phyloP scores from a whole-genome alignment of 2,329 filamentous ascomycete species.

The Diplodia seriata region DNA sequence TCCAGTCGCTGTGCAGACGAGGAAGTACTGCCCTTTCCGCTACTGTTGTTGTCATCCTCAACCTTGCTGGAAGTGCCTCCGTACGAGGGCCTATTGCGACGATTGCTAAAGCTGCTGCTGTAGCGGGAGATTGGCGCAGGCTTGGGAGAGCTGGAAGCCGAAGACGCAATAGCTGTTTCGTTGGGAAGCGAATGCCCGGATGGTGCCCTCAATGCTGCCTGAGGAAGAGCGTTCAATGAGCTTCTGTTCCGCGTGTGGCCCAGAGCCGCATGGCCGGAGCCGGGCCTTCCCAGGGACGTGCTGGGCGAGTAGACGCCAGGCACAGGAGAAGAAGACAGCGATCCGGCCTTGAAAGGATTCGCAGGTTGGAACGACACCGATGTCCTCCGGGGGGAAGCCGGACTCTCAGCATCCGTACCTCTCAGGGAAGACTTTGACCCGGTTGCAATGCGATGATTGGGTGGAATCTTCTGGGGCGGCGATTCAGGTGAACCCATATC shows the following conservation, averaged over 20 bases:
- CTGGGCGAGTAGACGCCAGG: slow-evolving; percentile 60
- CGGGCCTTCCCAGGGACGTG: slow-evolving; percentile 52
- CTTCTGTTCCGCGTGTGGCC: slow-evolving; percentile 71
- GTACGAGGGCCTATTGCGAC: slow-evolving; percentile 78
- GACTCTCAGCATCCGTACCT: slow-evolving; percentile 56
- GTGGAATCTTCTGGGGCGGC: slow-evolving; percentile 58
- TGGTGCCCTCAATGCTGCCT: slow-evolving; percentile 72
- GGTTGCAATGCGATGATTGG: slow-evolving; percentile 54
- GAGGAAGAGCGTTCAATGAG: slow-evolving; percentile 77
- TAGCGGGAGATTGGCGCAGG: slow-evolving; percentile 81
- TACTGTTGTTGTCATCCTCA: slow-evolving; percentile 79
- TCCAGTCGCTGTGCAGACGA: slow-evolving; percentile 66
- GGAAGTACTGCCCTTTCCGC: slow-evolving; percentile 77
- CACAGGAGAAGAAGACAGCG: slow-evolving; percentile 87
- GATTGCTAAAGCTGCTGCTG: slow-evolving; percentile 92
- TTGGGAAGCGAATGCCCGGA: slow-evolving; percentile 59
- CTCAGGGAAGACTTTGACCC: slow-evolving; percentile 59
- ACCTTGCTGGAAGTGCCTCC: slow-evolving; percentile 70
- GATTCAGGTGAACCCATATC: slow-evolving; percentile 59
- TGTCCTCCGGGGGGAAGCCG: slow-evolving; percentile 67
- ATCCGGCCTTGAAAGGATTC: slow-evolving; percentile 84
- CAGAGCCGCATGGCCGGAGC: slow-evolving; percentile 14
- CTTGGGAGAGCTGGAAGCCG: slow-evolving; percentile 77
- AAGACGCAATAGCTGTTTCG: slow-evolving; percentile 68
- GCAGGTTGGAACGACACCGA: slow-evolving; percentile 86